These are phyloP conservation scores for Kurtzmaniella cleridarum DNA, from an alignment of 805 yeast genomes.

Conservation along the genomic window DNA sequence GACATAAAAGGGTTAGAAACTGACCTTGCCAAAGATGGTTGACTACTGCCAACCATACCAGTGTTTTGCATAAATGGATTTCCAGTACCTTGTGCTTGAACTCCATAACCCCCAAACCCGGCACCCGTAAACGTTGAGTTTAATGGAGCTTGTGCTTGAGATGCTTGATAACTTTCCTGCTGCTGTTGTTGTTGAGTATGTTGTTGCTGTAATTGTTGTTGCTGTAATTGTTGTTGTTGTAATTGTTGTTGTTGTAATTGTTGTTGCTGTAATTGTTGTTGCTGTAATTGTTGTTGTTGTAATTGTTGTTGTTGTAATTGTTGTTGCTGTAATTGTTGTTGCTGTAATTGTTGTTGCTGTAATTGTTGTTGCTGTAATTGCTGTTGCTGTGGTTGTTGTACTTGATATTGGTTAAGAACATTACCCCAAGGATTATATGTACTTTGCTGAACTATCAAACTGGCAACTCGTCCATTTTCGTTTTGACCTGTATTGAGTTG, in stretches of 20 bases:
- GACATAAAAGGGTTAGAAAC: slow-evolving; percentile 34
- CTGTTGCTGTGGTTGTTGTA: slow-evolving; percentile 8
- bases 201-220: slow-evolving; percentile 8
- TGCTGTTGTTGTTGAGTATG: slow-evolving; percentile 1
- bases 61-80: neutral
- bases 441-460: slow-evolving; percentile 33
- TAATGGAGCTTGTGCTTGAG: neutral
- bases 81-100: slow-evolving; percentile 6
- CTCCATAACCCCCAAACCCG: neutral
- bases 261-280: slow-evolving; percentile 20
- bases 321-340: slow-evolving; percentile 9
- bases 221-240: slow-evolving; percentile 18
- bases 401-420: slow-evolving; percentile 7
- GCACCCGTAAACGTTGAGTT: slow-evolving; percentile 2
- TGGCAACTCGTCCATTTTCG: slow-evolving; percentile 11
- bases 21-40: slow-evolving; percentile 17
- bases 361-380: slow-evolving; percentile 15
- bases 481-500: neutral
- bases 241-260: slow-evolving; percentile 26
- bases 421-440: slow-evolving; percentile 38
- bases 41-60: neutral
- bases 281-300: slow-evolving; percentile 23
- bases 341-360: slow-evolving; percentile 12
- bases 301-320: slow-evolving; percentile 7
- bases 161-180: slow-evolving; percentile 2